Evolutionary conservation across 495 filamentous ascomycete species (phyloP), one percentile per base, ranked within the genome.

Genomic region (Penicillium cataractarum): DNA sequence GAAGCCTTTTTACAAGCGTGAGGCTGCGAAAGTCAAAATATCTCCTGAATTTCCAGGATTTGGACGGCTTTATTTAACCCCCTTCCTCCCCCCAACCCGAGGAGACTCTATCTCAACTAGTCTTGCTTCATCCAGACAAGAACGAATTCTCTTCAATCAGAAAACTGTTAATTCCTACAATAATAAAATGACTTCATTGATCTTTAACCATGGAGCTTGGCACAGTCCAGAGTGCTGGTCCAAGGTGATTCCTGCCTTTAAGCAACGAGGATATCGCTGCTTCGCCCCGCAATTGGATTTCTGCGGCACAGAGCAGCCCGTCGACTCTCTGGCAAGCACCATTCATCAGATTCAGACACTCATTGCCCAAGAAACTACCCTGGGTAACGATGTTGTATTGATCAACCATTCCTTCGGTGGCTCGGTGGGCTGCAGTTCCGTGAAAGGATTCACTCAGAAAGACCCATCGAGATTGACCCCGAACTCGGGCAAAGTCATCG

Each of bases 251-350:
- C 42, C 42, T 1, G 42, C 42, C 8, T 31, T 39, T 6, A n/a
- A 60, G 48, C 58, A 60, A 12, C 24, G 44, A 8, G 58, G 58
- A 6, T 60, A 60, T 40, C 58, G 50, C 15, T 60, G 58, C 29
- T 35, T 60, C 13, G 33, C 49, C 33, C 58, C 58, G 48, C 58
- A 60, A 22, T 35, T 60, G 37, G 48, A 60, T 19, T 53, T 60
- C 48, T 54, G 58, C 8, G 58, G 58, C 58, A 60, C 58, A 4
- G 24, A 12, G 4, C 22, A 60, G 26, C 58, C 58, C 10, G 58
- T 60, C 15, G 15, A 52, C 10, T 60, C 58, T 5, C 50, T 60
- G 9, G 58, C 42, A 6, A 46, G 42, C 42, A 46, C 19, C 42
- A 13, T 46, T 1, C 19, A 46, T 8, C 42, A 46, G 42, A 22